Percentiles rank a stretch among this genome's conserved stretches.
These are phyloP conservation scores for Dissoconium aciculare DNA, from an alignment of 2,329 filamentous ascomycete species.

Conservation along the genomic window DNA sequence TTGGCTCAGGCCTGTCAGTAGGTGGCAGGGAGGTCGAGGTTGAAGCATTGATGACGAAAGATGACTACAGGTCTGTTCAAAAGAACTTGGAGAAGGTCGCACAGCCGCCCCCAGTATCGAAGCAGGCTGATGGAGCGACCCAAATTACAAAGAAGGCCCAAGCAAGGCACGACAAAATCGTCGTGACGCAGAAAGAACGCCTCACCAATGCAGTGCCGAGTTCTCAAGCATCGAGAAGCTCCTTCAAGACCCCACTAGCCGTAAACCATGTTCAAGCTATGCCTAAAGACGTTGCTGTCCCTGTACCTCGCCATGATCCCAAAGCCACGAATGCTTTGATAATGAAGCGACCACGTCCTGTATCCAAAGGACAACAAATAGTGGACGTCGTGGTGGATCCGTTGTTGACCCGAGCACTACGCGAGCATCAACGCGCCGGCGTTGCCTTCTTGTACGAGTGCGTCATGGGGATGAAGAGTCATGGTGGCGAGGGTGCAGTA, in stretches of 20 bases:
- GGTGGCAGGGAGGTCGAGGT: constrained; percentile 55
- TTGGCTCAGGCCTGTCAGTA: constrained; percentile 46
- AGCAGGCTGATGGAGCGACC: constrained; percentile 15
- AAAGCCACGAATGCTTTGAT: constrained; percentile 44
- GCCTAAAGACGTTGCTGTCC: constrained; percentile 32
- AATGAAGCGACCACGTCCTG: constrained; percentile 46
- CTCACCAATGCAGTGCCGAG: constrained; percentile 26
- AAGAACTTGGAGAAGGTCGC: constrained; percentile 18
- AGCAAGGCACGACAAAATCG: constrained; percentile 22
- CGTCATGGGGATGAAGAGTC: constrained; percentile 55
- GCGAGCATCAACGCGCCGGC: constrained; percentile 54
- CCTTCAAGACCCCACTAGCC: constrained; percentile 49
- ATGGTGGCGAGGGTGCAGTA: constrained; percentile 53
- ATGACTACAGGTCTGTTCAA: constrained; percentile 30
- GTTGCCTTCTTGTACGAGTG: constrained; percentile 61
- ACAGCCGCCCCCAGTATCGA: constrained; percentile 15
- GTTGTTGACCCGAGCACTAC: constrained; percentile 44
- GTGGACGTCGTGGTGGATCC: constrained; percentile 63
- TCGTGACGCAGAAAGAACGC: constrained; percentile 25
- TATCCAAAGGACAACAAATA: constrained; percentile 47
- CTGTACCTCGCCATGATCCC: constrained; percentile 52
- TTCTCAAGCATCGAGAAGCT: constrained; percentile 22
- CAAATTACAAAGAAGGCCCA: constrained; percentile 19
- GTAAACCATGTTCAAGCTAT: constrained; percentile 29
- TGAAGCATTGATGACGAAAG: constrained; percentile 44